Conservation (phyloP, 148 eudicot genomes). For the Rhododendron henanense region DNA sequence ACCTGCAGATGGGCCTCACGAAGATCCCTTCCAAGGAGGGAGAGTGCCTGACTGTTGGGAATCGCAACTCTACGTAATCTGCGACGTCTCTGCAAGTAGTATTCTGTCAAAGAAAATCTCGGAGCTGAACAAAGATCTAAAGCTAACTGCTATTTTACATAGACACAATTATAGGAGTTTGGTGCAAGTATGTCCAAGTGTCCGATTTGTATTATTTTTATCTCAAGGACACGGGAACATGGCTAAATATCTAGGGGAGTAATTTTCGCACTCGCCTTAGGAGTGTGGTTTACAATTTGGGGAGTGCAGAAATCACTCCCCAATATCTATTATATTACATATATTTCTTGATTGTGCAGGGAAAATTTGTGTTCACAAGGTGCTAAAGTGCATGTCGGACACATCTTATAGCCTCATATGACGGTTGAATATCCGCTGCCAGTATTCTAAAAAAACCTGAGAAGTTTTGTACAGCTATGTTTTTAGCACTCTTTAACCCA, state of each 20-base stretch:
- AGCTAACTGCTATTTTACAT: not conserved
- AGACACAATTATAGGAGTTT: not conserved
- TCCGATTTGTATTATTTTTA: not conserved
- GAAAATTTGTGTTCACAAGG: not conserved
- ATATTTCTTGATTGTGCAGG: not conserved
- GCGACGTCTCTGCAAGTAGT: constrained; percentile 69
- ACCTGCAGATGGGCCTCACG: constrained; percentile 89
- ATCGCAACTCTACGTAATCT: constrained; percentile 70
- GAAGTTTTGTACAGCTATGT: not conserved
- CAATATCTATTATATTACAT: not conserved
- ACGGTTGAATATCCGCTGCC: not conserved
- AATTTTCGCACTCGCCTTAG: too few relatives aligned
- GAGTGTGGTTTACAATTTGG: too few relatives aligned
- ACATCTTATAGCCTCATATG: not conserved
- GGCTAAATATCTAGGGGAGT: not conserved
- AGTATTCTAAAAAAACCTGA: not conserved
- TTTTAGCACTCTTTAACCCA: not conserved
- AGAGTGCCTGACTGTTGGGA: constrained; percentile 74
- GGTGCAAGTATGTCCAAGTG: not conserved
- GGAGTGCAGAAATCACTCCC: too few relatives aligned
- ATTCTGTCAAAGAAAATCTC: constrained; percentile 42
- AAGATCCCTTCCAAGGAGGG: constrained; percentile 84
- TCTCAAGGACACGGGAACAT: not conserved
- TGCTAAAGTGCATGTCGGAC: not conserved
- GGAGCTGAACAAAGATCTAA: not conserved